Base-by-base conservation (phyloP, 1,284 basidiomycete species). In the Lignosus rhinocerotis region DNA sequence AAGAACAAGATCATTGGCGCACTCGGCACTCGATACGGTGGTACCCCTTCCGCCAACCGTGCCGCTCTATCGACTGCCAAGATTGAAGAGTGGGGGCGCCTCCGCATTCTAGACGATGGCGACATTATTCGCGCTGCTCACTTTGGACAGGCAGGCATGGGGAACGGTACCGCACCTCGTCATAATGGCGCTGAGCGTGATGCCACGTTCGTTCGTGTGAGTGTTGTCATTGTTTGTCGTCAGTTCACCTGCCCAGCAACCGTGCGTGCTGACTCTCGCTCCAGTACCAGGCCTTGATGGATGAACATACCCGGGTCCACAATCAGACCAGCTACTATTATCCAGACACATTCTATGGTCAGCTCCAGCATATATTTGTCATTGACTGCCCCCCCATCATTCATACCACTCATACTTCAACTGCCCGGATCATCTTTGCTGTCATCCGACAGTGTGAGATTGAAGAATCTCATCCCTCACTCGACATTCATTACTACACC, bases 401-500 rank as follows among this genome's bases (percentile, higher is more conserved):
- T 2, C 2, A 6, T 42, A n/a, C 25, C 2, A 36, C 25, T 2
- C 19, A 21, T 5, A 21, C 8, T 38, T 39, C 38, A 9, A 21
- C 49, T 12, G 16, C 38, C 32, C 36, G 6, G 1, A 14, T 63
- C 30, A 8, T 58, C 6, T 33, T 60, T 21, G 53, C 46, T 6
- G 51, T 52, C 5, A 44, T 59, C n/a, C 43, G 46, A 6, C 14
- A 30, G 1, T 56, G 51, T 36, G 9, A 39, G 4, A 36, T 44
- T 17, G 46, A 46, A n/a, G 31, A 19, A n/a, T 5, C 33, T 9
- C 32, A 53, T 38, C 34, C 39, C 0, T n/a, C 12, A 14, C 57
- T 64, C 16, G 59, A 64, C 43, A 59, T 64, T 11, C 59, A 64
- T 33, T 64, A 64, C 41, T 61, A 57, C 49, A 38, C 44, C 1